phyloP scores from a whole-genome alignment of 2,329 filamentous ascomycete species.

The Hymenoscyphus occultus region DNA sequence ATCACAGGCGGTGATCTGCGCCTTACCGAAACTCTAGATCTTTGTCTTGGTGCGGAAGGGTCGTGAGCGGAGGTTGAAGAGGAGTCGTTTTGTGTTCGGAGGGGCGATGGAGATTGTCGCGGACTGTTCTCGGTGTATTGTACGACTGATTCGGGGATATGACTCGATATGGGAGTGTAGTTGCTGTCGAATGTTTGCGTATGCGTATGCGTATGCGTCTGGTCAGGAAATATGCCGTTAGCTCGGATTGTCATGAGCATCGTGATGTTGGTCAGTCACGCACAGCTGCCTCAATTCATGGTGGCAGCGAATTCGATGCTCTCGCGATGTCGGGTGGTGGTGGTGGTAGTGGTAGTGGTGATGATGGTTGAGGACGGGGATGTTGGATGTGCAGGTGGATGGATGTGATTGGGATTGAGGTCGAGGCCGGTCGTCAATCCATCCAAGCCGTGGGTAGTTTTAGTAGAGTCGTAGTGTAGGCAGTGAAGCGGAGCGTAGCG shows the following conservation, averaged over 20 bases:
- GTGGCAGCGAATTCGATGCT: slow-evolving; percentile 18
- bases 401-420: neutral
- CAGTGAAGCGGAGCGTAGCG: neutral
- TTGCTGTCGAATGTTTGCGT: slow-evolving; percentile 27
- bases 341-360: slow-evolving; percentile 5
- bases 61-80: slow-evolving; percentile 18
- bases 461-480: neutral
- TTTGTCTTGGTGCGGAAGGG: slow-evolving; percentile 18
- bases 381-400: too few species aligned
- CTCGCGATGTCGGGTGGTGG: neutral
- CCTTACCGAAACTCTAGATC: slow-evolving; percentile 23
- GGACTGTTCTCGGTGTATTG: slow-evolving; percentile 16
- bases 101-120: slow-evolving; percentile 19
- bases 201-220: slow-evolving; percentile 20
- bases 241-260: slow-evolving; percentile 50
- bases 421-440: slow-evolving; percentile 9
- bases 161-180: slow-evolving; percentile 20
- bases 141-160: slow-evolving; percentile 18
- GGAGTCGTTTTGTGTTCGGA: slow-evolving; percentile 19
- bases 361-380: neutral
- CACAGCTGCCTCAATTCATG: slow-evolving; percentile 26
- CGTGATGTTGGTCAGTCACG: slow-evolving; percentile 37
- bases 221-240: slow-evolving; percentile 33
- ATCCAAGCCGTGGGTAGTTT: neutral
- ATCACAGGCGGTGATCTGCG: slow-evolving; percentile 42